Percentiles rank a stretch among this genome's conserved stretches.
phyloP scores from a whole-genome alignment of 2,329 filamentous ascomycete genomes.

The Aspergillus sclerotialis region DNA sequence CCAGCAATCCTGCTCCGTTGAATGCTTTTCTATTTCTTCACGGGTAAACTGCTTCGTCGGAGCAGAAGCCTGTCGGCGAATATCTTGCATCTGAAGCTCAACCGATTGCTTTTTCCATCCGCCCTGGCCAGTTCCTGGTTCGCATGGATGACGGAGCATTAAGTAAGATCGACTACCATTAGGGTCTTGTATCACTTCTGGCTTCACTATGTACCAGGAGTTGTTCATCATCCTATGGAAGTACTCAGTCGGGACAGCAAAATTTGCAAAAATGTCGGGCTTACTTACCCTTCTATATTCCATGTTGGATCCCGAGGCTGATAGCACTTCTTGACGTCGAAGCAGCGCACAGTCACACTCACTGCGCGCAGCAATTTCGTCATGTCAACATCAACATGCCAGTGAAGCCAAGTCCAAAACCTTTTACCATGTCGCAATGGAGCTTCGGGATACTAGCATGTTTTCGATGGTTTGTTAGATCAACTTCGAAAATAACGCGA shows the following conservation, averaged over 20 bases:
- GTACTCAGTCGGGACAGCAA: slow-evolving; percentile 16
- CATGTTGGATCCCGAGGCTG: slow-evolving; percentile 41
- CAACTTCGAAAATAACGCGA: background rate
- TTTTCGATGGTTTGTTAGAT: background rate
- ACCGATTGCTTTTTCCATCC: slow-evolving; percentile 48
- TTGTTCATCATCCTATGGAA: slow-evolving; percentile 48
- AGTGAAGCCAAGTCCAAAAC: slow-evolving; percentile 50
- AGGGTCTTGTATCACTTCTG: slow-evolving; percentile 29
- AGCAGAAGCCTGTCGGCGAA: slow-evolving; percentile 38
- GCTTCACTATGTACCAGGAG: slow-evolving; percentile 42
- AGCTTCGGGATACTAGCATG: slow-evolving; percentile 42
- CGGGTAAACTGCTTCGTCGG: slow-evolving; percentile 48
- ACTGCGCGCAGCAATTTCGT: slow-evolving; percentile 37
- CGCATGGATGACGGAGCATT: slow-evolving; percentile 41
- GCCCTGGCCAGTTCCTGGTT: slow-evolving; percentile 36
- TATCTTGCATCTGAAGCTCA: slow-evolving; percentile 39
- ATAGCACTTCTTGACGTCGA: slow-evolving; percentile 46
- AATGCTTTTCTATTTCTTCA: slow-evolving; percentile 48
- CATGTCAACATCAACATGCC: slow-evolving; percentile 45
- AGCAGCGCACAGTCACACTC: slow-evolving; percentile 41
- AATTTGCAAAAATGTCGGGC: background rate
- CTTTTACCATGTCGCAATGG: slow-evolving; percentile 47
- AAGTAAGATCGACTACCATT: slow-evolving; percentile 27
- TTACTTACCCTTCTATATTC: slow-evolving; percentile 40
- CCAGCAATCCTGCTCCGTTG: slow-evolving; percentile 45